Base-by-base conservation (phyloP, 2,329 filamentous ascomycete species). In the Diplodia corticola region DNA sequence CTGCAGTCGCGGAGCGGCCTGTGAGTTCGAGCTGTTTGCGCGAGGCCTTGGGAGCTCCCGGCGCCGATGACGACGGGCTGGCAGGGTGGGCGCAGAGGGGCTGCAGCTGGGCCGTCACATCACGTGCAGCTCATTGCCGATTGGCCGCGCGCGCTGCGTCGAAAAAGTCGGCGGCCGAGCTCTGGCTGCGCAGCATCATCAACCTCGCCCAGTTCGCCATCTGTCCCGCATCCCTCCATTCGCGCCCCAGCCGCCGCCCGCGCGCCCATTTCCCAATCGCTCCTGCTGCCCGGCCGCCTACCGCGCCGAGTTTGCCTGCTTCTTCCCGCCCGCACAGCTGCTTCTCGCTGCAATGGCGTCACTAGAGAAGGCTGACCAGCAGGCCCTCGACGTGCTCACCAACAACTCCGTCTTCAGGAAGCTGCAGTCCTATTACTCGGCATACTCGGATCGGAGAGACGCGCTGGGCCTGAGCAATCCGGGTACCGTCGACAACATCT, bases 381-480 rank as follows among this genome's bases (percentile, higher is more conserved):
- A 74, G 67, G 66, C 77, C 60, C 65, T 88, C 73, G 87, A 87
- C 74, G 86, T 92, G 72, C 77, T 97, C 71, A 84, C 86, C 73
- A 85, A 89, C 74, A 97, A 96, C 79, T 87, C 91, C 68, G 80
- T 95, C 73, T 83, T 88, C 65, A 83, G 84, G 70, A 84, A 87
- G 70, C 76, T 96, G 72, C 86, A 88, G 79, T 91, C 96, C 84
- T 89, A 88, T 80, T 90, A 95, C 81, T 86, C 84, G 74, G 87
- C 89, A 64, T 96, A 98, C 78, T 90, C 89, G 69, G 91, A 95
- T 73, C 88, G 91, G 81, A 90, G 95, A 84, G 91, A 89, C 73
- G 90, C 91, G 80, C 86, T 99, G 70, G 94, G 93, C 69, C 85
- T 99, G 72, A 86, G 89, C 72, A 98, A 98, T 81, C 95, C 95